Evolutionary conservation across 1,284 basidiomycete species (phyloP).

Genomic region (Pascua sp.): DNA sequence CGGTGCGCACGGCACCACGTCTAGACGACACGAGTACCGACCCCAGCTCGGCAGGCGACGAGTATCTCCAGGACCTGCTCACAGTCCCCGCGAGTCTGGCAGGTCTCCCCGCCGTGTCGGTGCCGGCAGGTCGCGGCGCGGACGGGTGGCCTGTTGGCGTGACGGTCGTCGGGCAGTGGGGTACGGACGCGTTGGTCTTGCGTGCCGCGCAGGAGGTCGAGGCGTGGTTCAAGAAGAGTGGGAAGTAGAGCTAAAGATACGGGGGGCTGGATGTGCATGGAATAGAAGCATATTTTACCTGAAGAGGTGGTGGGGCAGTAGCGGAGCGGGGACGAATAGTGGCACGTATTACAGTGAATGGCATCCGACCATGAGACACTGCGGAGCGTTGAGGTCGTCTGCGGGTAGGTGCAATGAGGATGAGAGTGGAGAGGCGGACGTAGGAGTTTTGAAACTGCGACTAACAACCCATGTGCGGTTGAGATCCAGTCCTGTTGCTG

Average conservation of each 20-base stretch:
- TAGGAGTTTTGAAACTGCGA: no score
- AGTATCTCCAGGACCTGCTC: conserved; percentile 85
- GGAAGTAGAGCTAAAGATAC: no score
- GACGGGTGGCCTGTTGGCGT: conserved; percentile 83
- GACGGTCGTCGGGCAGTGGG: conserved; percentile 87
- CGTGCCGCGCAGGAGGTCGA: conserved; percentile 52
- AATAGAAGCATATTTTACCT: neutral
- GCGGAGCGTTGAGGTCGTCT: no score
- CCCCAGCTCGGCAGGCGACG: conserved; percentile 46
- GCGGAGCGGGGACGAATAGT: no score
- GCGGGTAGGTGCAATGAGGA: no score
- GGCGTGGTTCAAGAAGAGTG: conserved; percentile 19
- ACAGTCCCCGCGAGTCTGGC: conserved; percentile 89
- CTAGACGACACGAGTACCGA: conserved; percentile 1
- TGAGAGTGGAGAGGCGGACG: no score
- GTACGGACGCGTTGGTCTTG: conserved; percentile 66
- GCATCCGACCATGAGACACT: no score
- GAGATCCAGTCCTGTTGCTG: no score
- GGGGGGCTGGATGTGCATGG: neutral
- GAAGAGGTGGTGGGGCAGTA: no score
- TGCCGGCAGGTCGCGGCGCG: conserved; percentile 59
- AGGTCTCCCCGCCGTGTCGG: conserved; percentile 74
- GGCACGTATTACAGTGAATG: no score
- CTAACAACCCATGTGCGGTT: no score
- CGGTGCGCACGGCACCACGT: conserved; percentile 70